phyloP scores from a whole-genome alignment of 371 early-diverging fungal genomes.

The Rhizopus arrhizus region DNA sequence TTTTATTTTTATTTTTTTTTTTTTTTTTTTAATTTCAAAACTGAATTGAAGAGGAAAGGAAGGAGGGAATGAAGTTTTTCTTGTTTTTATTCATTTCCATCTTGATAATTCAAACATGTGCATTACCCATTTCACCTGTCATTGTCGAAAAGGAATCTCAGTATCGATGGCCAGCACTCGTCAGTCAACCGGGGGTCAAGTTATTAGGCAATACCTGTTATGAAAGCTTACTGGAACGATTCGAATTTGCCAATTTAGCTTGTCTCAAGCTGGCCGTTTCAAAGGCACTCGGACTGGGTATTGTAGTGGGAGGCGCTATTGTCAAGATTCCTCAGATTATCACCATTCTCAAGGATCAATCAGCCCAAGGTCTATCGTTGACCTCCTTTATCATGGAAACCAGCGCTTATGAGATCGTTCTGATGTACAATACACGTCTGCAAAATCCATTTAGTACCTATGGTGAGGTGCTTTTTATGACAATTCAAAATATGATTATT shows the following conservation, averaged over 20 bases:
- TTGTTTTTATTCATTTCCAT: not conserved
- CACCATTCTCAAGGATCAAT: slow-evolving; percentile 77
- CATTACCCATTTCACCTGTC: not conserved
- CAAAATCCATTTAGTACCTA: slow-evolving; percentile 91
- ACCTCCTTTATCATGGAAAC: slow-evolving; percentile 84
- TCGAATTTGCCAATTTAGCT: slow-evolving; percentile 61
- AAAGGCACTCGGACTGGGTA: slow-evolving; percentile 90
- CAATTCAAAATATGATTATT: slow-evolving; percentile 77
- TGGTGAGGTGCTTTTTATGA: slow-evolving; percentile 82
- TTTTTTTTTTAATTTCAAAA: no score
- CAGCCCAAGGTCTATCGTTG: slow-evolving; percentile 82
- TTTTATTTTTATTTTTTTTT: no score
- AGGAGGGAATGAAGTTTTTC: not conserved
- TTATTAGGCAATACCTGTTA: slow-evolving; percentile 77
- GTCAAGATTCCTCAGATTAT: slow-evolving; percentile 96
- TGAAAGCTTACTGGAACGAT: slow-evolving; percentile 63
- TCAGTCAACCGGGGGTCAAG: slow-evolving; percentile 57
- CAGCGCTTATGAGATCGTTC: slow-evolving; percentile 70
- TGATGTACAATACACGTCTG: slow-evolving; percentile 84
- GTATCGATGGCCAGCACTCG: slow-evolving; percentile 15
- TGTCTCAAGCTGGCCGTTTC: slow-evolving; percentile 86
- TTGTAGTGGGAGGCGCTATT: slow-evolving; percentile 86
- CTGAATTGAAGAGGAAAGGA: no score
- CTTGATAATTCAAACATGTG: not conserved
- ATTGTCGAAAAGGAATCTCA: not conserved